Conservation (phyloP, 2,329 filamentous ascomycete species). For the Colletotrichum spaethianum region DNA sequence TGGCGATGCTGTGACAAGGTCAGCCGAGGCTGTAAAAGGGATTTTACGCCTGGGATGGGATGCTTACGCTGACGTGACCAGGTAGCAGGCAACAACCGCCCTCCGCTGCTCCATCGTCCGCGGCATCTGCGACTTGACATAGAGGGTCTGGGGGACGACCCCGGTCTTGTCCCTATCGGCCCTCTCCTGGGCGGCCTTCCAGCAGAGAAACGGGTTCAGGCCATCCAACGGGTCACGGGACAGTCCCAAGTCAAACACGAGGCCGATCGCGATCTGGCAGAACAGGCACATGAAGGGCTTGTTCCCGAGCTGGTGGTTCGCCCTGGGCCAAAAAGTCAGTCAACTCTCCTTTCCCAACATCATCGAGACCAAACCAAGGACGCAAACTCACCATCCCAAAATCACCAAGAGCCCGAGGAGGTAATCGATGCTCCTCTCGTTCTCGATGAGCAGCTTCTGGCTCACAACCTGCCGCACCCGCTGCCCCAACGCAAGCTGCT, state of each 20-base stretch:
- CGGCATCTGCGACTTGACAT: constrained; percentile 16
- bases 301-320: constrained; percentile 43
- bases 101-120: constrained; percentile 44
- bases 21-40: neutral
- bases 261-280: constrained; percentile 57
- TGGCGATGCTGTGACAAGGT: neutral
- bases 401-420: constrained; percentile 48
- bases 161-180: constrained; percentile 21
- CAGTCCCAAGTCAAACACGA: constrained; percentile 63
- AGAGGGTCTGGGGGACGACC: neutral
- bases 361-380: neutral
- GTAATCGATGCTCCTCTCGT: constrained; percentile 47
- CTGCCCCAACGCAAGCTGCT: constrained; percentile 45
- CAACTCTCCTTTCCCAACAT: too few relatives aligned
- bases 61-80: constrained; percentile 28
- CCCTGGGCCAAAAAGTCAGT: constrained; percentile 6
- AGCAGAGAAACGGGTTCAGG: constrained; percentile 36
- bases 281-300: constrained; percentile 62
- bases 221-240: constrained; percentile 27
- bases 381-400: constrained; percentile 45
- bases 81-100: constrained; percentile 42
- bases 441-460: constrained; percentile 44
- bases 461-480: constrained; percentile 47
- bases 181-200: constrained; percentile 34
- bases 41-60: neutral